Percentiles rank a stretch among this genome's conserved stretches.
Conservation (phyloP, 1,139 yeast species). For the Yamadazyma trypodendri region DNA sequence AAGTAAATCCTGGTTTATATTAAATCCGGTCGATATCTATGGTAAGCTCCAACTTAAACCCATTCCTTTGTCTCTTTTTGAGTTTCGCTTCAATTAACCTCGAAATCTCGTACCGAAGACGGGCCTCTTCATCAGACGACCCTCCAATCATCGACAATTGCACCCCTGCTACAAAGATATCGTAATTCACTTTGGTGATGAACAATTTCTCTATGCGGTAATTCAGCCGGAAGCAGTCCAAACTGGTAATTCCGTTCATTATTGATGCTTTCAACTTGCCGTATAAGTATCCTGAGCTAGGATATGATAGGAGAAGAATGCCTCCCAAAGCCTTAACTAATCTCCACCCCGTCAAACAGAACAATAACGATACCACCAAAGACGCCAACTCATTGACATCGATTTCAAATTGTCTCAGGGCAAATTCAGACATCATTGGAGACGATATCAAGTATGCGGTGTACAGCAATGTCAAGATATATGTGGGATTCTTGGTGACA, state of each 20-base stretch:
- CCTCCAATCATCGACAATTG: conserved; percentile 63
- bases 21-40: conserved; percentile 52
- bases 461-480: conserved; percentile 59
- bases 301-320: conserved; percentile 52
- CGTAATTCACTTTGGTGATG: conserved; percentile 62
- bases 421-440: conserved; percentile 33
- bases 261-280: conserved; percentile 34
- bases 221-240: conserved; percentile 50
- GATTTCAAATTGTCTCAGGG: conserved; percentile 29
- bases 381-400: conserved; percentile 53
- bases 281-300: conserved; percentile 43
- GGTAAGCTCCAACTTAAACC: conserved; percentile 53
- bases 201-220: conserved; percentile 51
- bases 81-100: conserved; percentile 42
- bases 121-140: conserved; percentile 64
- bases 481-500: conserved; percentile 56
- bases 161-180: conserved; percentile 55
- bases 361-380: conserved; percentile 45
- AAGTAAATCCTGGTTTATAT: not conserved
- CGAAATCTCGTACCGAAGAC: conserved; percentile 52
- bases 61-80: conserved; percentile 23
- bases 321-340: conserved; percentile 53
- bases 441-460: conserved; percentile 35
- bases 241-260: conserved; percentile 34
- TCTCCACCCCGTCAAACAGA: conserved; percentile 55